Evolutionary conservation across 1,284 basidiomycete species (phyloP).

Genomic region (Cystobasidium pallidum): DNA sequence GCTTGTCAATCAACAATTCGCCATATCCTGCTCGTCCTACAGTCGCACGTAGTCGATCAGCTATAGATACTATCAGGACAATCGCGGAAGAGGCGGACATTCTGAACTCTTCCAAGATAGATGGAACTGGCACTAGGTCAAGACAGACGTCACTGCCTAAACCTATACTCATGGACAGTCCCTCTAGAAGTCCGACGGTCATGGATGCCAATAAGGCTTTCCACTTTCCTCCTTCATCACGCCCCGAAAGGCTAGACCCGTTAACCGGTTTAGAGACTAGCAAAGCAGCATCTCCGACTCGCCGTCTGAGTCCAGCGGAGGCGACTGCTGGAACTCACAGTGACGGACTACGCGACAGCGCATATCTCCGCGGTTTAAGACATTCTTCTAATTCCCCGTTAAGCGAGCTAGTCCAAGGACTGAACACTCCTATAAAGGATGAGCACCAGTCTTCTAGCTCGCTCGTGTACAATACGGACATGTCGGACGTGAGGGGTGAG

Average conservation of each 20-base stretch:
- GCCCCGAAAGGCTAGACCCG: not conserved
- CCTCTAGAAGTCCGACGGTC: conserved; percentile 33
- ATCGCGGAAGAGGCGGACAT: conserved; percentile 25
- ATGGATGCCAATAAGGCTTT: conserved; percentile 21
- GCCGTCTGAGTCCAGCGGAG: not conserved
- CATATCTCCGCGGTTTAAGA: conserved; percentile 5
- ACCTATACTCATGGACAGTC: conserved; percentile 39
- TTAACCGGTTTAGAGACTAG: not conserved
- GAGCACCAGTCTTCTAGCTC: not conserved
- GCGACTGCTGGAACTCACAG: not conserved
- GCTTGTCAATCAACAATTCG: conserved; percentile 4
- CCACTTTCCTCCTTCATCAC: conserved; percentile 13
- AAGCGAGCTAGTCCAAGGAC: conserved; percentile 24
- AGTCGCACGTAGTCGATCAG: conserved; percentile 8
- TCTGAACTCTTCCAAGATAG: not conserved
- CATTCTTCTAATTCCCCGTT: conserved; percentile 30
- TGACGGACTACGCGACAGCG: not conserved
- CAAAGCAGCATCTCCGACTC: not conserved
- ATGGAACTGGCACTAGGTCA: not conserved
- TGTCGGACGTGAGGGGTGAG: conserved; percentile 8
- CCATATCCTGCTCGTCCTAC: not conserved
- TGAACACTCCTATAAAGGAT: not conserved
- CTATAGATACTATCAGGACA: conserved; percentile 22
- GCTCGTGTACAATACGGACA: conserved; percentile 7
- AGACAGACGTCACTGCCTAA: conserved; percentile 23